Conservation (phyloP, 306 rosid genomes). For the Coriaria nepalensis region DNA sequence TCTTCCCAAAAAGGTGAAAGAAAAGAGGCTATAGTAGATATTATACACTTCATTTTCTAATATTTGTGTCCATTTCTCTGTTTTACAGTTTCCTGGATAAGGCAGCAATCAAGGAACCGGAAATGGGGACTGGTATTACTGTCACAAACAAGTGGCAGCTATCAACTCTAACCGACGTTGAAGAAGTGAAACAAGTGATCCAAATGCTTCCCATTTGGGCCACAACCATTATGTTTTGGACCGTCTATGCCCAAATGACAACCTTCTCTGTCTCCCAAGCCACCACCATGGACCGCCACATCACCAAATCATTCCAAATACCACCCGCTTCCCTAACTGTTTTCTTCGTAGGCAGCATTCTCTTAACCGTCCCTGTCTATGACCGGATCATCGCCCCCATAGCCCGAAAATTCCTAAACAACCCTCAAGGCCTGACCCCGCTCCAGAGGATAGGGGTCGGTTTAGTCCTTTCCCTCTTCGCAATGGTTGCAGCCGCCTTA, state of each 20-base stretch:
- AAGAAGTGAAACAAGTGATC: conserved; percentile 62
- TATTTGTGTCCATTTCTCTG: too few relatives aligned
- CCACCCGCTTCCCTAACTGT: conserved; percentile 68
- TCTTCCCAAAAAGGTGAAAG: too few relatives aligned
- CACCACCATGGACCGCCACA: conserved; percentile 67
- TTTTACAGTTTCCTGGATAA: conserved; percentile 67
- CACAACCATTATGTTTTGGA: conserved; percentile 75
- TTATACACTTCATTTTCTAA: too few relatives aligned
- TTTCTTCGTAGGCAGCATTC: conserved; percentile 74
- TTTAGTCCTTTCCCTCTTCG: conserved; percentile 5
- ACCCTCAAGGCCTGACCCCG: conserved; percentile 16
- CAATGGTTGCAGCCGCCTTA: conserved; percentile 15
- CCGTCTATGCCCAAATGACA: conserved; percentile 81
- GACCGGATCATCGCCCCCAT: conserved; percentile 46
- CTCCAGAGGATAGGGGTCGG: conserved; percentile 13
- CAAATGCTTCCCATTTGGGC: conserved; percentile 93
- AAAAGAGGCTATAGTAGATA: too few relatives aligned
- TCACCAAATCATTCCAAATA: conserved; percentile 55
- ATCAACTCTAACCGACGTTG: conserved; percentile 66
- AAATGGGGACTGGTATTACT: neutral
- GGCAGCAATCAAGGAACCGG: conserved; percentile 47
- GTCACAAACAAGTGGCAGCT: conserved; percentile 43
- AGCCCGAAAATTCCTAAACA: conserved; percentile 1
- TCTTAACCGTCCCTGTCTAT: conserved; percentile 63
- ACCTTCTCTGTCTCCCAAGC: conserved; percentile 93